Evolutionary conservation across 2,329 filamentous ascomycete species (phyloP).

Genomic region (Fusarium tupiense): DNA sequence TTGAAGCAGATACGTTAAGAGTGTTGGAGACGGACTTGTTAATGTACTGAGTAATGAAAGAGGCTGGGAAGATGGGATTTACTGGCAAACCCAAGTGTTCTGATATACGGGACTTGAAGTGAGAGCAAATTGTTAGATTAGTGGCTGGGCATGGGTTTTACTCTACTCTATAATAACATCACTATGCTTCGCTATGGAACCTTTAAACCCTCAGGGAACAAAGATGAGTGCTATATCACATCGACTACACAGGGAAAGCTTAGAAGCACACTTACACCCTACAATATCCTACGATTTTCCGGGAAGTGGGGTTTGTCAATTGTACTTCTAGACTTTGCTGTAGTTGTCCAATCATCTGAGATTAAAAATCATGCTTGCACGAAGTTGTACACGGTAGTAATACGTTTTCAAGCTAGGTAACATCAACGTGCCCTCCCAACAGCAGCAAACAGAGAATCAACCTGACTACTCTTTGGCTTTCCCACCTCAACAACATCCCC

Average conservation of each 20-base stretch:
- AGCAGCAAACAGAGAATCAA: neutral
- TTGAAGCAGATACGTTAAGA: rapidly evolving
- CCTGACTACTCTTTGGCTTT: neutral
- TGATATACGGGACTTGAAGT: too few relatives aligned
- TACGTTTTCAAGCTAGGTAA: neutral
- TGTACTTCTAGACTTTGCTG: neutral
- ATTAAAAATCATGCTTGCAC: neutral
- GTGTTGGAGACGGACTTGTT: too few relatives aligned
- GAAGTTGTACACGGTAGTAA: neutral
- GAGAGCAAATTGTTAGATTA: neutral
- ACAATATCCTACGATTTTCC: too few relatives aligned
- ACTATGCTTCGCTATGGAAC: rapidly evolving
- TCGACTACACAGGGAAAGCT: too few relatives aligned
- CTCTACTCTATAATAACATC: neutral
- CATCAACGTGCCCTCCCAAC: neutral
- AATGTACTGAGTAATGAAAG: neutral
- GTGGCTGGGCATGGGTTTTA: neutral
- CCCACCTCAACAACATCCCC: neutral
- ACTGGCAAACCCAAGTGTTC: too few relatives aligned
- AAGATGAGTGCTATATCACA: rapidly evolving
- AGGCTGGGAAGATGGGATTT: neutral
- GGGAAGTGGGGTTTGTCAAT: too few relatives aligned
- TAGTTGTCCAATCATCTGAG: rapidly evolving
- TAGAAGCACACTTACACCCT: too few relatives aligned
- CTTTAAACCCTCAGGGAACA: neutral